Percentiles rank a stretch among this genome's conserved stretches.
Conservation (phyloP, 2,329 filamentous ascomycete species). For the Calonectria pauciramosa region DNA sequence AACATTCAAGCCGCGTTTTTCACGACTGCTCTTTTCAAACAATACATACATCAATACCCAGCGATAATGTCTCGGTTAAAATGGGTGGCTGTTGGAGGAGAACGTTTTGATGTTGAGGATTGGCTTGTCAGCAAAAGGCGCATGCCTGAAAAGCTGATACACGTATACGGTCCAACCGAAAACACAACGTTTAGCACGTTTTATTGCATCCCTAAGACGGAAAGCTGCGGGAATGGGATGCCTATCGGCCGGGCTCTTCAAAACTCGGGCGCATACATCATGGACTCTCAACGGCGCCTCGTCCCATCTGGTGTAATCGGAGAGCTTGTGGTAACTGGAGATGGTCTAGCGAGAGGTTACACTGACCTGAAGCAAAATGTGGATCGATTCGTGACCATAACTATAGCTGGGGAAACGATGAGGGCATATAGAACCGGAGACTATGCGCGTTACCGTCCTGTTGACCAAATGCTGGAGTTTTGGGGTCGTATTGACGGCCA, state of each 20-base stretch:
- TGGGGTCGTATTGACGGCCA: slow-evolving; percentile 69
- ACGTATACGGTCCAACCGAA: slow-evolving; percentile 37
- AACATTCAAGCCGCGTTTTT: slow-evolving; percentile 21
- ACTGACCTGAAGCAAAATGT: background rate
- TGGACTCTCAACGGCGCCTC: slow-evolving; percentile 40
- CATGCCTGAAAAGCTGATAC: background rate
- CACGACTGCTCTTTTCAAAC: slow-evolving; percentile 39
- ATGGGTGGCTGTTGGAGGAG: slow-evolving; percentile 34
- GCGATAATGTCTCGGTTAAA: slow-evolving; percentile 2
- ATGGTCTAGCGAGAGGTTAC: slow-evolving; percentile 13
- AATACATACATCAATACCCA: slow-evolving; percentile 32
- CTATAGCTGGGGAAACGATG: background rate
- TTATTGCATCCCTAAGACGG: background rate
- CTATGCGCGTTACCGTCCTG: slow-evolving; percentile 55
- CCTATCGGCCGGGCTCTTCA: slow-evolving; percentile 3
- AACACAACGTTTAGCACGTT: slow-evolving; percentile 8
- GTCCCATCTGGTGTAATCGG: slow-evolving; percentile 45
- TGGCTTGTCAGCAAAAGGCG: background rate
- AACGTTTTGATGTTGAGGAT: background rate
- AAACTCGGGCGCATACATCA: slow-evolving; percentile 32
- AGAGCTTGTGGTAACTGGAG: slow-evolving; percentile 46
- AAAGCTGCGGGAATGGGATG: background rate
- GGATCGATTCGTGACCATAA: background rate
- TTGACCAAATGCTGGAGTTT: slow-evolving; percentile 56
- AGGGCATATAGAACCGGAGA: slow-evolving; percentile 62